These are phyloP conservation scores for Ophiocordyceps camponoti-saundersi DNA, from an alignment of 2,329 filamentous ascomycete genomes.

Conservation along the genomic window DNA sequence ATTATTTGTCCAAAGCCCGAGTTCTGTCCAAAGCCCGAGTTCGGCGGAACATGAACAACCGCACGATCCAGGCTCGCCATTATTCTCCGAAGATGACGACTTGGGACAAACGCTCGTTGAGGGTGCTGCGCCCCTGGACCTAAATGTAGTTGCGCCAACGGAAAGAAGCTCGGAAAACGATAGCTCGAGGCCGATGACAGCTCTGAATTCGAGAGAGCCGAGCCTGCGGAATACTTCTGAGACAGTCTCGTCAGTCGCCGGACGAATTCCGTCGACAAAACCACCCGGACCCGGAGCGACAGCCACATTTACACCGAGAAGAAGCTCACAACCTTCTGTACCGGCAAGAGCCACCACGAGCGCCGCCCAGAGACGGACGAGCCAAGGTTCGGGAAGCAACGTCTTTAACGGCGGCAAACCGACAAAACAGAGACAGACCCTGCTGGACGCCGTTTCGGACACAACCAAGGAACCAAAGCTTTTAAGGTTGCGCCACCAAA, in stretches of 20 bases:
- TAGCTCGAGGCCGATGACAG: neutral
- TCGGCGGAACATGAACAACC: neutral
- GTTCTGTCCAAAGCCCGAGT: neutral
- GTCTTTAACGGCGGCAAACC: constrained; percentile 27
- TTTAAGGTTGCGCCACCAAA: constrained; percentile 18
- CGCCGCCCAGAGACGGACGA: neutral
- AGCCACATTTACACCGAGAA: neutral
- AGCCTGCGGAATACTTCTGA: neutral
- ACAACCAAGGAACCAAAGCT: constrained; percentile 20
- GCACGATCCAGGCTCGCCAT: neutral
- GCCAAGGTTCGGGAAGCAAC: constrained; percentile 13
- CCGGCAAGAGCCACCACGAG: neutral
- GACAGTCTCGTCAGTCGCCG: neutral
- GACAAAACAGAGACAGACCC: constrained; percentile 15
- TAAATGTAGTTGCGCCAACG: neutral
- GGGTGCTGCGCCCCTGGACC: neutral
- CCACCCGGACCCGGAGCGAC: neutral
- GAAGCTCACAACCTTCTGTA: neutral
- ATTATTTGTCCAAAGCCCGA: neutral
- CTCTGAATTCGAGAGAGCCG: neutral
- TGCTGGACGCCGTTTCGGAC: constrained; percentile 24
- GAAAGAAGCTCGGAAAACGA: neutral
- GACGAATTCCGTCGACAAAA: neutral
- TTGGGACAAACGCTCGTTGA: neutral
- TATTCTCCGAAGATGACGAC: neutral